A percentile compares a stretch with the other conserved stretches of the same genome.
phyloP scores from a whole-genome alignment of 441 rosid genomes.

The Erodium moschatum region DNA sequence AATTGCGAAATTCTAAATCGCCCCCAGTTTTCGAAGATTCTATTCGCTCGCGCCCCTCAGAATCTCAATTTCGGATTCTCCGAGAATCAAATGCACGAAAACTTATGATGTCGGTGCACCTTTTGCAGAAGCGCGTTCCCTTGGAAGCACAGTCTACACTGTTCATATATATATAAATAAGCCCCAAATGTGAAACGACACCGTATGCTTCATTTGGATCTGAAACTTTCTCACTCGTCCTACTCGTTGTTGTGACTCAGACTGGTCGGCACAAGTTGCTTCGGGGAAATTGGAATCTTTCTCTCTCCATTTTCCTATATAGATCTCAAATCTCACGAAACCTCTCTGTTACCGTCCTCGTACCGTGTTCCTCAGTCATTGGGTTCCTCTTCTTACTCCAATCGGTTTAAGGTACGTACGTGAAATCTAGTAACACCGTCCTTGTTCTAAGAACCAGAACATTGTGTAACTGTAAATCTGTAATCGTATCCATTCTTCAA shows the following conservation, averaged over 20 bases:
- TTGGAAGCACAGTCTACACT: too few species aligned
- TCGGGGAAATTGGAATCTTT: background rate
- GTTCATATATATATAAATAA: too few species aligned
- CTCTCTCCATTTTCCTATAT: background rate
- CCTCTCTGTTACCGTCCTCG: background rate
- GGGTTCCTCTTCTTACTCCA: background rate
- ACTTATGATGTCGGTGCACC: background rate
- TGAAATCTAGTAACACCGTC: background rate
- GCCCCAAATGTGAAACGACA: background rate
- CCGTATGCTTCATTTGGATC: background rate
- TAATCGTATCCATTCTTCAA: background rate
- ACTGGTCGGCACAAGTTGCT: background rate
- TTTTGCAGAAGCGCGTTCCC: too few species aligned
- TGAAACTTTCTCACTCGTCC: background rate
- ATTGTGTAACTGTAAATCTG: background rate
- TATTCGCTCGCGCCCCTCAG: background rate
- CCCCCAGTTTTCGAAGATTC: background rate
- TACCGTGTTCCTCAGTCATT: background rate
- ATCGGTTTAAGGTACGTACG: slow-evolving; percentile 4
- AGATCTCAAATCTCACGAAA: slow-evolving; percentile 2
- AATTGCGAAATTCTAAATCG: background rate
- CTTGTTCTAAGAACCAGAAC: background rate
- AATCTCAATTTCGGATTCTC: background rate
- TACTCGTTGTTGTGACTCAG: background rate
- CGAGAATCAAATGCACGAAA: background rate